Conservation (phyloP, 1,139 yeast species). For the Torulaspora pretoriensis region DNA sequence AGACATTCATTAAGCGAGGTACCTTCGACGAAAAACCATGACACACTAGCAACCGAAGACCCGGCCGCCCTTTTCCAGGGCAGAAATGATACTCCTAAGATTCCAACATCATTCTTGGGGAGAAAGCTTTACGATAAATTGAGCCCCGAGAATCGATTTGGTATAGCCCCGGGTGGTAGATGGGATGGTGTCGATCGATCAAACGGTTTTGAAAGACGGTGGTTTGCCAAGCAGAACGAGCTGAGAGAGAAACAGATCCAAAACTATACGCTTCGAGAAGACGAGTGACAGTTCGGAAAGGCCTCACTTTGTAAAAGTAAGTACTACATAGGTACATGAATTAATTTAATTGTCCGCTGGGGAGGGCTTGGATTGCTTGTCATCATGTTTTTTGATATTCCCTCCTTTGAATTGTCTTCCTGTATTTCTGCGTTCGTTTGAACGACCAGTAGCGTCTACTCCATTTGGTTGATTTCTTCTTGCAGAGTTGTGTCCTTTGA, state of each 20-base stretch:
- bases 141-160: conserved; percentile 67
- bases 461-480: not conserved
- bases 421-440: not conserved
- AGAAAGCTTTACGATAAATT: conserved; percentile 47
- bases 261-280: conserved; percentile 41
- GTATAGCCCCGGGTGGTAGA: conserved; percentile 69
- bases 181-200: conserved; percentile 96
- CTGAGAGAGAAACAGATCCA: conserved; percentile 37
- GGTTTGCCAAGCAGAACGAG: conserved; percentile 56
- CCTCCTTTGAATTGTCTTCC: not conserved
- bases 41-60: conserved; percentile 48
- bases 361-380: not conserved
- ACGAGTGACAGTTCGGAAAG: conserved; percentile 21
- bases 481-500: conserved; percentile 1
- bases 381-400: not conserved
- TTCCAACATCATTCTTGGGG: conserved; percentile 38
- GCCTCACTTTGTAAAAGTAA: not conserved
- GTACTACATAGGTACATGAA: not conserved
- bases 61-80: conserved; percentile 53
- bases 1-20: conserved; percentile 6
- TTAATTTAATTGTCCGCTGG: conserved; percentile 1
- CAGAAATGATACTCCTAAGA: conserved; percentile 8
- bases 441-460: not conserved
- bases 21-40: not conserved
- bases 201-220: conserved; percentile 76